These are phyloP conservation scores for Triticum dicoccoides DNA, from an alignment of 176 grass and related monocot species.

Conservation along the genomic window DNA sequence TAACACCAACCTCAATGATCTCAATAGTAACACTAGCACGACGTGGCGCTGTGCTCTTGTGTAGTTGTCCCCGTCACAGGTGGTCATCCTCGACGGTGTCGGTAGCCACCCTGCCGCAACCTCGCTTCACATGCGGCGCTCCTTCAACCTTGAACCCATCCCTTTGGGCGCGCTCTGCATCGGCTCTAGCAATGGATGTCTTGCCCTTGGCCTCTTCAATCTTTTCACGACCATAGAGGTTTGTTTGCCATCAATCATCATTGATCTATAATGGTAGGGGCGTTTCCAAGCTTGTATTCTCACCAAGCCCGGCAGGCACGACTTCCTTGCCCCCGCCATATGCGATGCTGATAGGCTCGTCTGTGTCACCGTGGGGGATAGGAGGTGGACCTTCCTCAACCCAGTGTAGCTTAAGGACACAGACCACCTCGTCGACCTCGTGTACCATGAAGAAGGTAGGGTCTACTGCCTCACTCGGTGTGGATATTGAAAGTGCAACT, in stretches of 20 bases:
- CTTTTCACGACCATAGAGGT: constrained; percentile 31
- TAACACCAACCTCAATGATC: neutral
- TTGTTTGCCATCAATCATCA: neutral
- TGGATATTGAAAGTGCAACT: no score
- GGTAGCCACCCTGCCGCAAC: constrained; percentile 19
- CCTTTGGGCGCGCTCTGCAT: constrained; percentile 11
- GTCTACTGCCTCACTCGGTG: neutral
- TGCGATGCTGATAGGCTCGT: constrained; percentile 39
- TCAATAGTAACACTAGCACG: neutral
- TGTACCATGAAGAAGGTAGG: constrained; percentile 38
- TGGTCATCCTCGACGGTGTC: constrained; percentile 24
- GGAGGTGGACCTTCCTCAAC: constrained; percentile 32
- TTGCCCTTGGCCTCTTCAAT: constrained; percentile 43
- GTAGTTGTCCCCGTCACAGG: constrained; percentile 20
- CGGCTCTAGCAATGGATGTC: constrained; percentile 50
- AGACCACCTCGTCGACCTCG: constrained; percentile 37
- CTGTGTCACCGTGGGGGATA: constrained; percentile 38
- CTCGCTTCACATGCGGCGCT: constrained; percentile 24
- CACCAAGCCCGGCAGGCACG: constrained; percentile 31
- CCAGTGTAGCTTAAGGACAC: constrained; percentile 18
- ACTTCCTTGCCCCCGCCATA: constrained; percentile 40
- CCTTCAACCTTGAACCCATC: constrained; percentile 33
- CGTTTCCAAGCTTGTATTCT: constrained; percentile 46
- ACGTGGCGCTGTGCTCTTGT: constrained; percentile 29
- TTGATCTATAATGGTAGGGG: constrained; percentile 42